Evolutionary conservation across 805 yeast species (phyloP).

Genomic region (Ogataea corticis): DNA sequence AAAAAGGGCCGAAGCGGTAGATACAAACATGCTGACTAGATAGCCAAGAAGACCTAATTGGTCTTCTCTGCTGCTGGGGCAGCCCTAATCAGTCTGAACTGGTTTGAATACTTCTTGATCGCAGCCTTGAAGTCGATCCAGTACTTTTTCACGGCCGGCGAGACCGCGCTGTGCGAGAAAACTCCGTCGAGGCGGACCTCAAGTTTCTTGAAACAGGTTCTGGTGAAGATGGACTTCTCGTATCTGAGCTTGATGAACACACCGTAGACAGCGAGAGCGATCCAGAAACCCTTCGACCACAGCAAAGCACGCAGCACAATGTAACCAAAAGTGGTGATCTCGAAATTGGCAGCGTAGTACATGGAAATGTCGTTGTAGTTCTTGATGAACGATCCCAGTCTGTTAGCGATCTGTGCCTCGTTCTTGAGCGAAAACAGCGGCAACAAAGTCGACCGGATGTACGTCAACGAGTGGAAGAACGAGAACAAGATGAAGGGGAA

Average conservation of each 20-base stretch:
- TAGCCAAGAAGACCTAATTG: too few relatives aligned
- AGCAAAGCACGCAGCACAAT: constrained; percentile 42
- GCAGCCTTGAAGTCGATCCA: constrained; percentile 51
- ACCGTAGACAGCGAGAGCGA: constrained; percentile 53
- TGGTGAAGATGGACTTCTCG: constrained; percentile 73
- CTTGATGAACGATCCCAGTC: constrained; percentile 46
- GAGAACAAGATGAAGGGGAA: constrained; percentile 79
- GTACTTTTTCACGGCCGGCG: constrained; percentile 45
- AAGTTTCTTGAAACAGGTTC: constrained; percentile 58
- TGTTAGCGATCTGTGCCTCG: constrained; percentile 12
- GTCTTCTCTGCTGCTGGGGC: constrained; percentile 12
- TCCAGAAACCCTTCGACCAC: constrained; percentile 65
- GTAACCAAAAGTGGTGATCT: constrained; percentile 33
- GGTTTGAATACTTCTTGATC: constrained; percentile 22
- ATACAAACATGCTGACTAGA: neutral
- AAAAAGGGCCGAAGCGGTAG: neutral
- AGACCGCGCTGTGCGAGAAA: constrained; percentile 53
- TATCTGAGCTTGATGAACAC: constrained; percentile 74
- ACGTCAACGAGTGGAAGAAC: constrained; percentile 77
- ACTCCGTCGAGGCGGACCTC: constrained; percentile 65
- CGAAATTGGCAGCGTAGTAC: constrained; percentile 59
- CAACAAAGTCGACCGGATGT: constrained; percentile 60
- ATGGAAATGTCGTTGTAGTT: constrained; percentile 60
- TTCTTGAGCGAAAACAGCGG: constrained; percentile 52
- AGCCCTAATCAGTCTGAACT: constrained; percentile 13